Percentiles rank a stretch among this genome's conserved stretches.
phyloP scores from a whole-genome alignment of 2,329 filamentous ascomycete species.

The Xylariaceae sp. region DNA sequence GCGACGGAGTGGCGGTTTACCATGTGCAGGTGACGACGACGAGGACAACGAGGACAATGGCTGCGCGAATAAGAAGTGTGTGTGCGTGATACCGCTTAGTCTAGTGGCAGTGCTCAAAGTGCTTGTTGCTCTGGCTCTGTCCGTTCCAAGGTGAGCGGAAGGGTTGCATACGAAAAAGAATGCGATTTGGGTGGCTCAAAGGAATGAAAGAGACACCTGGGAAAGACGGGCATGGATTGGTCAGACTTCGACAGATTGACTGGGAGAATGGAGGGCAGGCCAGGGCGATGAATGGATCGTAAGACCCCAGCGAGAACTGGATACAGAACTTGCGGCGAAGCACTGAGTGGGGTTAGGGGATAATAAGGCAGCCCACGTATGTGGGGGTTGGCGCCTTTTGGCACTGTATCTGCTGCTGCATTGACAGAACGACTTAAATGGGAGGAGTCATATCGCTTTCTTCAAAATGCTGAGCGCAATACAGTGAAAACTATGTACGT shows the following conservation, averaged over 20 bases:
- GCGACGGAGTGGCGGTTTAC: conserved; percentile 16
- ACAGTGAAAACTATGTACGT: too few relatives aligned
- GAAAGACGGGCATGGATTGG: too few relatives aligned
- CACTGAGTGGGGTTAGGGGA: too few relatives aligned
- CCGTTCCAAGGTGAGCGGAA: conserved; percentile 9
- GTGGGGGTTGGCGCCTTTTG: too few relatives aligned
- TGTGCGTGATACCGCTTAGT: conserved; percentile 5
- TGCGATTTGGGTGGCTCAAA: conserved; percentile 8
- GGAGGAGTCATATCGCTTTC: too few relatives aligned
- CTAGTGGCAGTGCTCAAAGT: conserved; percentile 21
- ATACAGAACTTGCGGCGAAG: too few relatives aligned
- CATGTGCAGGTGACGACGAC: conserved; percentile 4
- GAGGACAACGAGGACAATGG: background rate
- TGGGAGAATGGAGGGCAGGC: background rate
- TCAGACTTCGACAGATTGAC: background rate
- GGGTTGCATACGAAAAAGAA: conserved; percentile 3
- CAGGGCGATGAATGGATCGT: too few relatives aligned
- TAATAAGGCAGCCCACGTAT: too few relatives aligned
- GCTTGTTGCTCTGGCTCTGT: conserved; percentile 3
- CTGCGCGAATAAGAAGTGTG: conserved; percentile 13
- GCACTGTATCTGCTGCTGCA: too few relatives aligned
- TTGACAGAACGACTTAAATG: too few relatives aligned
- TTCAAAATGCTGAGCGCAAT: too few relatives aligned
- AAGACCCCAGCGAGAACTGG: too few relatives aligned
- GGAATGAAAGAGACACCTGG: background rate